Evolutionary conservation across 106 monocot genomes (phyloP).

Genomic region (Dendrobium huoshanense): DNA sequence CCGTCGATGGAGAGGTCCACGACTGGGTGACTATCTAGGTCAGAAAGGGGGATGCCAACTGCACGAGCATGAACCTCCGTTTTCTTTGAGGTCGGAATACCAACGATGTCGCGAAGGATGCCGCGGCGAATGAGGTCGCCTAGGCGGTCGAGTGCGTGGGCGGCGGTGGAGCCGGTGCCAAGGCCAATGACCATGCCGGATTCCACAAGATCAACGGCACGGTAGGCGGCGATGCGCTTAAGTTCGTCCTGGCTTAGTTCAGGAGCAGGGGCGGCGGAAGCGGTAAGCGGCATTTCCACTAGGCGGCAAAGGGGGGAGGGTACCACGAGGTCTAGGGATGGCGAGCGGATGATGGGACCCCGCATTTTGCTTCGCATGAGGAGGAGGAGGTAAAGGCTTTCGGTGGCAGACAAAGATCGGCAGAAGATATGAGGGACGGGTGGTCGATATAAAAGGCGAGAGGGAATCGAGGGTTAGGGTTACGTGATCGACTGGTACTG

Average conservation of each 20-base stretch:
- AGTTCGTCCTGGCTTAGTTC: slow-evolving; percentile 52
- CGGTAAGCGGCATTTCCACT: neutral
- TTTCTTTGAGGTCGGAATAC: slow-evolving; percentile 74
- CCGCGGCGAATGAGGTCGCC: slow-evolving; percentile 65
- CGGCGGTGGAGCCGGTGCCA: slow-evolving; percentile 88
- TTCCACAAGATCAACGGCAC: slow-evolving; percentile 55
- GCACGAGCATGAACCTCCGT: slow-evolving; percentile 54
- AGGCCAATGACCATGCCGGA: slow-evolving; percentile 83
- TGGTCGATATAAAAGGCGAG: neutral
- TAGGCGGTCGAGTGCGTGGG: slow-evolving; percentile 64
- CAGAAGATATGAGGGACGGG: neutral
- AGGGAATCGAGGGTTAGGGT: neutral
- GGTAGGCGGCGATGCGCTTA: slow-evolving; percentile 73
- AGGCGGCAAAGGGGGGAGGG: neutral
- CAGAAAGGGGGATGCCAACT: slow-evolving; percentile 55
- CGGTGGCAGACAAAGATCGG: neutral
- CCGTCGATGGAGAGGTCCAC: slow-evolving; percentile 90
- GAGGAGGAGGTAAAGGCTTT: neutral
- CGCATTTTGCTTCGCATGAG: neutral
- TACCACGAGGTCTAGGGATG: neutral
- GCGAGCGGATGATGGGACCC: neutral
- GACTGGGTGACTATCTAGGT: slow-evolving; percentile 39
- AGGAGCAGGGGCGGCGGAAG: neutral
- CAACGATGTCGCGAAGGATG: slow-evolving; percentile 41
- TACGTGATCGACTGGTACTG: too few relatives aligned